phyloP scores from a whole-genome alignment of 176 grass and related monocot genomes.

The bread wheat (Triticum aestivum) region IWGSC_CS_RefSeq_v2.1 NC_057811.1:467161559-467162058 shows the following conservation, averaged over 20 bases:
- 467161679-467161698: slow-evolving; percentile 39
- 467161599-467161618: not conserved
- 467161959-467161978: not conserved
- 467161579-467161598: slow-evolving; percentile 2
- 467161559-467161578: not conserved
- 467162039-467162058: not conserved
- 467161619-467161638: not conserved
- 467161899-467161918: slow-evolving; percentile 97
- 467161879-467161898: slow-evolving; percentile 97
- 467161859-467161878: slow-evolving; percentile 84
- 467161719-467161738: slow-evolving; percentile 91
- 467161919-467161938: slow-evolving; percentile 89
- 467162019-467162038: not conserved
- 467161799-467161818: slow-evolving; percentile 16
- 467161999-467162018: not conserved
- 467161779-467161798: slow-evolving; percentile 92
- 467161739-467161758: slow-evolving; percentile 96
- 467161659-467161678: not conserved
- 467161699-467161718: slow-evolving; percentile 95
- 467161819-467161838: slow-evolving; percentile 6
- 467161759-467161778: slow-evolving; percentile 89
- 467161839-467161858: slow-evolving; percentile 27
- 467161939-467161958: slow-evolving; percentile 93
- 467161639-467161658: not conserved
- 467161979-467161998: not conserved